Base-by-base conservation (phyloP, 208 protist species). In the Phytomonas francai region DNA sequence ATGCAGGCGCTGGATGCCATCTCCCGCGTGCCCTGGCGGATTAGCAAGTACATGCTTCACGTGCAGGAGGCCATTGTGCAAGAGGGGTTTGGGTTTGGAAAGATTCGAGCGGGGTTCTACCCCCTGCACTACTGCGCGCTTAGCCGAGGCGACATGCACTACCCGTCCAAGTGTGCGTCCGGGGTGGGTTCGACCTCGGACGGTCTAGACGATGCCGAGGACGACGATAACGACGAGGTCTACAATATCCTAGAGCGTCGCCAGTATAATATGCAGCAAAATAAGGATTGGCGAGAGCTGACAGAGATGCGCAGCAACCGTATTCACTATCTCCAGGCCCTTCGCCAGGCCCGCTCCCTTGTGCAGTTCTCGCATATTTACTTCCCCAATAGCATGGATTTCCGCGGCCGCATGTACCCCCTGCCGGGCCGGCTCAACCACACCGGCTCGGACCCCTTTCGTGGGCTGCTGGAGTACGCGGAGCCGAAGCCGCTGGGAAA, bases 311-410 rank as follows among this genome's bases (percentile, higher is more conserved):
- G 87, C 58, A 93, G 87, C 59, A 93, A 78, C 71, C 91, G 91
- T 58, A 91, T 91, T 60, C 88, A 94, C 76, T 93, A 94, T 75
- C 76, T 97, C 29, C 88, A 94, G 58, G 89, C 89, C 0, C 78
- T 97, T 59, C 91, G 91, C n/a, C 88, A 94, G 74, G 91, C 89
- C 11, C 87, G 91, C 22, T 92, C 88, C 22, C 80, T 97, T 34
- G 81, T 94, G 3, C 83, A 94, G 70, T 93, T 94, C 71, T 94
- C 87, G 34, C 89, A 97, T 70, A 79, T 99, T 67, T 99, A 98
- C 81, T 98, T 99, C 70, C 97, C 98, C 19, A 97, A 98, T 78
- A 99, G 98, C 77, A 81, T 99, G 73, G 98, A 99, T 77, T 99
- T 99, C 68, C 87, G 98, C 49, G 98, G 98, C 22, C 95, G 98